A percentile compares a stretch with the other conserved stretches of the same genome.
Evolutionary conservation across 352 stramenopile species (phyloP).

Genomic region (Plasmopara muralis): DNA sequence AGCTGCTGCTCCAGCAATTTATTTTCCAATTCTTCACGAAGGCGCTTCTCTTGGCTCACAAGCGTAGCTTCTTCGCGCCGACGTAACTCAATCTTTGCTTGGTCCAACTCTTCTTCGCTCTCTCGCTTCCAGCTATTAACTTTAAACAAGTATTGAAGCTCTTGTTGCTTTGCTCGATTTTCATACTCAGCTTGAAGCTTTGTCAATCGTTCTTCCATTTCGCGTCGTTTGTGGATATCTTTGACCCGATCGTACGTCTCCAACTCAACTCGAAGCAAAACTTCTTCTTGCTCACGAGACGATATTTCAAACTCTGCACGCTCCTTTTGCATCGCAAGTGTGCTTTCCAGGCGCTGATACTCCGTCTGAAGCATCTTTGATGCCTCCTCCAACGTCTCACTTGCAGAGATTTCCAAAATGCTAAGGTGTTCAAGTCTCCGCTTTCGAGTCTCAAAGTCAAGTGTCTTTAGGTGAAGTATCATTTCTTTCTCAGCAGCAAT

Average conservation of each 20-base stretch:
- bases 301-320: constrained; percentile 60
- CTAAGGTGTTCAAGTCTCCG: constrained; percentile 52
- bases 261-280: constrained; percentile 62
- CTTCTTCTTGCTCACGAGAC: constrained; percentile 70
- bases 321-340: constrained; percentile 51
- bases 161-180: constrained; percentile 61
- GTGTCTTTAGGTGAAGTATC: constrained; percentile 60
- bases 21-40: constrained; percentile 51
- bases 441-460: constrained; percentile 65
- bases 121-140: constrained; percentile 73
- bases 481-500: constrained; percentile 54
- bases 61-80: constrained; percentile 38
- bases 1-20: constrained; percentile 34
- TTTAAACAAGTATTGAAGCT: constrained; percentile 58
- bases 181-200: constrained; percentile 64
- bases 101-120: constrained; percentile 39
- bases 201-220: constrained; percentile 62
- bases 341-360: constrained; percentile 43
- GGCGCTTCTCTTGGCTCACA: constrained; percentile 41
- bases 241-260: constrained; percentile 59
- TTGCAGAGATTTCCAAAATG: constrained; percentile 50
- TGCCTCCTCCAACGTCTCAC: constrained; percentile 58
- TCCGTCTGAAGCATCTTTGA: constrained; percentile 58
- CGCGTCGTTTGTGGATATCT: constrained; percentile 49
- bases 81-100: constrained; percentile 28